Evolutionary conservation across 495 filamentous ascomycete species (phyloP), one percentile per base, ranked within the genome.

Genomic region (Hypoxylon subgilvum): DNA sequence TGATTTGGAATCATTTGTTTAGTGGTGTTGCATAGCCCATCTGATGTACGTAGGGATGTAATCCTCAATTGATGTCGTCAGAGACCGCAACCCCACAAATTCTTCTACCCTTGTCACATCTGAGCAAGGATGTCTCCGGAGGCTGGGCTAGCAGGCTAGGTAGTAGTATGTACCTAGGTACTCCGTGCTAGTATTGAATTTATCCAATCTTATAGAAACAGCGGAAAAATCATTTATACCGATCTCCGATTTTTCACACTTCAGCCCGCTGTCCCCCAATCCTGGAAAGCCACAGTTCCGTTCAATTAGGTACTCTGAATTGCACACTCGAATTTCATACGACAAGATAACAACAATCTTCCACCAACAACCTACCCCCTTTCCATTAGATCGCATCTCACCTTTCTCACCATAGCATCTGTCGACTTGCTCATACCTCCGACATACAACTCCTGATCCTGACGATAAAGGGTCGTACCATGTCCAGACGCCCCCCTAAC

Each of bases 401-500:
- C 16, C 12, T 22, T 6, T 17, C 30, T 14, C 21, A 6, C 18
- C 27, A 1, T 4, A 19, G 16, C n/a, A 57, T 35, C 34, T 46
- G 17, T 48, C 48, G 39, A 45, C 32, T 18, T 16, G 18, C 9
- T 28, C 21, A 51, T 17, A 23, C n/a, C 19, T 9, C 25, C 12
- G 7, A 32, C 17, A 4, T 35, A 14, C 32, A 34, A 47, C 35
- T 40, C 21, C 16, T 22, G 14, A 35, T 53, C 22, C 21, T 10
- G 14, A 21, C 13, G 12, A 13, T 16, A 25, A 53, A 35, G 12
- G 16, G 35, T 48, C 16, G 22, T 17, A 41, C 31, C 18, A 98
- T 98, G 94, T 97, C 93, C 73, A 86, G 93, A 78, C 87, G 94
- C 67, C 76, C 79, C 18, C 79, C 83, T n/a, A 89, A 89, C 69